Percentiles rank a stretch among this genome's conserved stretches.
These are phyloP conservation scores for Tylopilus vinaceipallidus DNA, from an alignment of 768 basidiomycete genomes.

Conservation along the genomic window DNA sequence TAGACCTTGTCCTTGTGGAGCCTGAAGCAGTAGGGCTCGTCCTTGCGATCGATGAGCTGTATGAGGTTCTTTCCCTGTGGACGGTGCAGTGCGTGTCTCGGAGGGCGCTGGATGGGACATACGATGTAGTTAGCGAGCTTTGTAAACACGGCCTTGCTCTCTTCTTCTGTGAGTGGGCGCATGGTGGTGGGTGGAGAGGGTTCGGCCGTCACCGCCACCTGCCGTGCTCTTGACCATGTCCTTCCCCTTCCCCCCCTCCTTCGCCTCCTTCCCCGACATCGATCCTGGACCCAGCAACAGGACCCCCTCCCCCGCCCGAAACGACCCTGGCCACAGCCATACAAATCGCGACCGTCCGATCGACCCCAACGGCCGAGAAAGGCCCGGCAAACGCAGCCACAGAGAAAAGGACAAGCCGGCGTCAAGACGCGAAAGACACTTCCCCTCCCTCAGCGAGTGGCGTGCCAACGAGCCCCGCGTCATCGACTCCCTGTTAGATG, in stretches of 20 bases:
- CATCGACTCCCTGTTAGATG: conserved; percentile 19
- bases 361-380: conserved; percentile 21
- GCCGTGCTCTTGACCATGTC: conserved; percentile 32
- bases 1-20: conserved; percentile 93
- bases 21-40: conserved; percentile 95
- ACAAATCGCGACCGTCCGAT: conserved; percentile 12
- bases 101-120: conserved; percentile 23
- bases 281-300: conserved; percentile 42
- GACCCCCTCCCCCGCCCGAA: conserved; percentile 14
- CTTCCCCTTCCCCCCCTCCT: conserved; percentile 63
- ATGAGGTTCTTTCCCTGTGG: conserved; percentile 91
- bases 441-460: conserved; percentile 27
- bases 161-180: conserved; percentile 96
- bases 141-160: conserved; percentile 93
- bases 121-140: conserved; percentile 98
- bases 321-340: conserved; percentile 13
- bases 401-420: conserved; percentile 31
- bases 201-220: conserved; percentile 8
- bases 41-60: conserved; percentile 90
- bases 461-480: conserved; percentile 14
- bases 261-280: conserved; percentile 68
- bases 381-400: conserved; percentile 18
- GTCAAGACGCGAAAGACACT: conserved; percentile 31
- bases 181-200: conserved; percentile 42
- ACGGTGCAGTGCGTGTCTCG: neutral